A percentile compares a stretch with the other conserved stretches of the same genome.
Conservation (phyloP, 306 rosid genomes). For the Spatholobus suberectus region DNA sequence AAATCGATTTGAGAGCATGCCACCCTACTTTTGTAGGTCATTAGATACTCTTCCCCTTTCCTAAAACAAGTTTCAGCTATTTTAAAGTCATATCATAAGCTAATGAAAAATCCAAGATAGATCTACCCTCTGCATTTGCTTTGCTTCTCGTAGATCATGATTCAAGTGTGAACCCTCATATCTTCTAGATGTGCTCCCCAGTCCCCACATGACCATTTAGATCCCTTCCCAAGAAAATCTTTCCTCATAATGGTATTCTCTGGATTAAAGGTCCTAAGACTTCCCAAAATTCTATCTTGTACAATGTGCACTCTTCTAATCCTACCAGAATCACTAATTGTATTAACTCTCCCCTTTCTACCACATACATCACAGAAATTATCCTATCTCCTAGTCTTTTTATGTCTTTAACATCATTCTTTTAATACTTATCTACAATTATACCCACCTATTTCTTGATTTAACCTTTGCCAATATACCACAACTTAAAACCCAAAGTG, state of each 20-base stretch:
- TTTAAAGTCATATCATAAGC: not conserved
- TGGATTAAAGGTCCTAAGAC: not conserved
- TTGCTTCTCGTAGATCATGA: not conserved
- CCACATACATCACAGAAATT: not conserved
- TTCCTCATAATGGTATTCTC: not conserved
- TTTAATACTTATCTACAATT: not conserved
- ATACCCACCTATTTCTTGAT: not conserved
- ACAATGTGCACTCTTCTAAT: not conserved
- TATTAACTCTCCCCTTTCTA: not conserved
- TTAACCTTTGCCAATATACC: not conserved
- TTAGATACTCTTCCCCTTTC: not conserved
- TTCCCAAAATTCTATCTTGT: not conserved
- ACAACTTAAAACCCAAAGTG: not conserved
- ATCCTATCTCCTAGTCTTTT: not conserved
- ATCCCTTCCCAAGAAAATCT: not conserved
- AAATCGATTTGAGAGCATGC: not conserved
- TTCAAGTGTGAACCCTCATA: not conserved
- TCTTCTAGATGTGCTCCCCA: not conserved
- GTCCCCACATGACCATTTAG: not conserved
- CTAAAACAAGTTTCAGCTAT: not conserved
- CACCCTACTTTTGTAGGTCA: not conserved
- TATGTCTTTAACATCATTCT: not conserved
- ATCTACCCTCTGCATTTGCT: not conserved
- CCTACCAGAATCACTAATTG: not conserved
- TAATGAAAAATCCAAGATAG: not conserved